A percentile compares a stretch with the other conserved stretches of the same genome.
Evolutionary conservation across 306 rosid genomes (phyloP).

Genomic region (Phaseolus lunatus): DNA sequence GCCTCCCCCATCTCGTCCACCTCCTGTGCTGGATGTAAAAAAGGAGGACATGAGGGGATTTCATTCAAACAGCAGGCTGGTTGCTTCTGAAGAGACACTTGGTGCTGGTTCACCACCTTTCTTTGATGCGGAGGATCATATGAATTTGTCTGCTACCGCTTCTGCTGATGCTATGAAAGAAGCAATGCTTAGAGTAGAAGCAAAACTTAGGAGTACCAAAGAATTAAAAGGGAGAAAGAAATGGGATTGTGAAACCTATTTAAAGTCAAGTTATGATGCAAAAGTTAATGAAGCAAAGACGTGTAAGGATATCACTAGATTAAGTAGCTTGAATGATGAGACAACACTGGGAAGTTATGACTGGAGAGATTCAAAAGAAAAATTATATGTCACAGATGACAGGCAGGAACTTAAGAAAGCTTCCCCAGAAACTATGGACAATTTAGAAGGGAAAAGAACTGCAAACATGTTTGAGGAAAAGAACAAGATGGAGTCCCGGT

Average conservation of each 20-base stretch:
- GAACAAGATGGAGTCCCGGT: not conserved
- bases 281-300: constrained; percentile 10
- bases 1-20: constrained; percentile 22
- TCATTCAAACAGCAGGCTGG: not conserved
- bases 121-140: constrained; percentile 21
- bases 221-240: constrained; percentile 1
- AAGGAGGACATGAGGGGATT: not conserved
- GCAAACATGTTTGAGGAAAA: not conserved
- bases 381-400: not conserved
- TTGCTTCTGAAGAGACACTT: not conserved
- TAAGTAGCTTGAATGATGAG: constrained; percentile 4
- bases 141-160: not conserved
- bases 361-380: not conserved
- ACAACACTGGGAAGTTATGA: not conserved
- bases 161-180: not conserved
- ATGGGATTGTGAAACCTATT: constrained; percentile 6
- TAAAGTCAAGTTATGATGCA: not conserved
- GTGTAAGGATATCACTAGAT: not conserved
- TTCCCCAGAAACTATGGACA: not conserved
- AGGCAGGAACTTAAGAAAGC: not conserved
- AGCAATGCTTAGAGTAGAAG: constrained; percentile 7
- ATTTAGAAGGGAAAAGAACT: not conserved
- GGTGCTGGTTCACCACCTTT: constrained; percentile 12
- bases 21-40: not conserved
- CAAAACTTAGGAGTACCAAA: not conserved